Percentiles rank a stretch among this genome's conserved stretches.
phyloP scores from a whole-genome alignment of 164 flowering plant species.

The Magnolia officinalis region DNA sequence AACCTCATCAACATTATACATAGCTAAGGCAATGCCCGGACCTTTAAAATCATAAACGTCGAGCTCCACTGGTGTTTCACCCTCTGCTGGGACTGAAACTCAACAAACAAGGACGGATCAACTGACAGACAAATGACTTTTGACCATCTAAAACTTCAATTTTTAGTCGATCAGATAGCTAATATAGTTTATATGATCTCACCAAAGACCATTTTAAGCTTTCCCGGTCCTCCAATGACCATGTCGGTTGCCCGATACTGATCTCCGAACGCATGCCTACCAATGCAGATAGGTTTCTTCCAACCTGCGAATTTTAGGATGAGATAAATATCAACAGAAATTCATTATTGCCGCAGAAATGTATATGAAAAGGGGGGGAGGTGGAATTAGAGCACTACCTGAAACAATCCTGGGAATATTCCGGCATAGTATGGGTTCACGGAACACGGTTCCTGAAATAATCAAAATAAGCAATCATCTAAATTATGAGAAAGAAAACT shows the following conservation, averaged over 20 bases:
- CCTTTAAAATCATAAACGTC: slow-evolving; percentile 85
- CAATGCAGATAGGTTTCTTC: slow-evolving; percentile 95
- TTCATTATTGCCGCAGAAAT: not conserved
- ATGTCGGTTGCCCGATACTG: slow-evolving; percentile 97
- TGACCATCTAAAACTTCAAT: not conserved
- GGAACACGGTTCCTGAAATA: slow-evolving; percentile 85
- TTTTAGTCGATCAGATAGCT: not conserved
- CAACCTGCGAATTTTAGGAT: slow-evolving; percentile 50
- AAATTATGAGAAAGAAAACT: not conserved
- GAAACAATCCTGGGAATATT: slow-evolving; percentile 87
- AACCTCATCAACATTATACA: slow-evolving; percentile 98
- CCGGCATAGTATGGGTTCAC: slow-evolving; percentile 87
- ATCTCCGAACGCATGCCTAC: slow-evolving; percentile 99
- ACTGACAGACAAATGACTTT: not conserved
- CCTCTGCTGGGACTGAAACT: slow-evolving; percentile 67
- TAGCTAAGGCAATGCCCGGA: slow-evolving; percentile 88
- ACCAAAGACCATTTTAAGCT: slow-evolving; percentile 97
- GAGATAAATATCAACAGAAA: not conserved
- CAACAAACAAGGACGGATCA: slow-evolving; percentile 8
- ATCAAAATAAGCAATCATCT: not conserved
- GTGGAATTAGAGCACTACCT: slow-evolving; percentile 37
- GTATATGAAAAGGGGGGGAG: not conserved
- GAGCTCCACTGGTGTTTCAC: slow-evolving; percentile 56
- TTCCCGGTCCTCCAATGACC: slow-evolving; percentile 76
- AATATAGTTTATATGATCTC: slow-evolving; percentile 20